These are phyloP conservation scores for Pestalotiopsis sp. DNA, from an alignment of 2,329 filamentous ascomycete genomes.

Conservation along the genomic window DNA sequence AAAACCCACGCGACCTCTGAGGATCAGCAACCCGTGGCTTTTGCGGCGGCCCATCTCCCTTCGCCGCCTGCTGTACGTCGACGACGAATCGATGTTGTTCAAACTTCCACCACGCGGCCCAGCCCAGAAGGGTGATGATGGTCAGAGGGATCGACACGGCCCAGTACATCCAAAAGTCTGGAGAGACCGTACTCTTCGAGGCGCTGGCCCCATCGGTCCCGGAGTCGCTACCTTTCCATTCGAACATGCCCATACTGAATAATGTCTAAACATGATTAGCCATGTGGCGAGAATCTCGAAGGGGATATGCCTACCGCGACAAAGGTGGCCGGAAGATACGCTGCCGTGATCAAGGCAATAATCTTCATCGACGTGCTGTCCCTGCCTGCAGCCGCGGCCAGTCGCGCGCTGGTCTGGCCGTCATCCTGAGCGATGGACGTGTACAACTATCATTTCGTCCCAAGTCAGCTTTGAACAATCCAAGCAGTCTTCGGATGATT, in stretches of 20 bases:
- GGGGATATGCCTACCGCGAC: slow-evolving; percentile 26
- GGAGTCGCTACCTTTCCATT: background rate
- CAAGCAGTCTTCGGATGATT: background rate
- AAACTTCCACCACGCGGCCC: background rate
- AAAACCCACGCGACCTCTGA: background rate
- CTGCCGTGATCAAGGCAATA: slow-evolving; percentile 38
- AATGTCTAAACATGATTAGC: background rate
- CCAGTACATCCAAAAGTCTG: slow-evolving; percentile 10
- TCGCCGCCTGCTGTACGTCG: background rate
- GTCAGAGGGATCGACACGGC: background rate
- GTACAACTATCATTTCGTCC: background rate
- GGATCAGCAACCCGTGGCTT: background rate
- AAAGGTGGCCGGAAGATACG: slow-evolving; percentile 39
- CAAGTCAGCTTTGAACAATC: background rate
- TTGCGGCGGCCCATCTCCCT: background rate
- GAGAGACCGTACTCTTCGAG: background rate
- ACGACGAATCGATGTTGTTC: background rate
- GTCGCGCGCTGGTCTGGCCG: background rate
- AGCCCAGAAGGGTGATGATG: background rate
- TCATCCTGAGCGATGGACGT: slow-evolving; percentile 2
- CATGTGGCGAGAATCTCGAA: too few species aligned
- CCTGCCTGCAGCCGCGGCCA: slow-evolving; percentile 1
- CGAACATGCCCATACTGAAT: slow-evolving; percentile 10
- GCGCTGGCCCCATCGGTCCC: background rate
- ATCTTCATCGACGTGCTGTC: slow-evolving; percentile 25